A percentile compares a stretch with the other conserved stretches of the same genome.
Evolutionary conservation across 2,329 filamentous ascomycete genomes (phyloP).

Genomic region (Neonectria magnoliae): DNA sequence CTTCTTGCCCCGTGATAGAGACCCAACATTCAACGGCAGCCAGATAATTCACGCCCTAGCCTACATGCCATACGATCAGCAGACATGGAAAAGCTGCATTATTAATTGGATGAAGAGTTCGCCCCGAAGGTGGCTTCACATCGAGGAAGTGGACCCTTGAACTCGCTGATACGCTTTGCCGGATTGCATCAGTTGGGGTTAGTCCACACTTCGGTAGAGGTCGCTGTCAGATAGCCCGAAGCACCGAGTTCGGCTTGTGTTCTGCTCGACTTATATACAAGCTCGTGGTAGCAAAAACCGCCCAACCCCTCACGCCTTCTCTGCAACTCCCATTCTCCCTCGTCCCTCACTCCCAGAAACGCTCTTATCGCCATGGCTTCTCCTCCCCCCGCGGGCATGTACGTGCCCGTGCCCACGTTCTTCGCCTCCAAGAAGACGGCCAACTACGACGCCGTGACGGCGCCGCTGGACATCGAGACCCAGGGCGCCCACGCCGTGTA

Average conservation of each 20-base stretch:
- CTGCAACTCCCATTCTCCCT: background rate
- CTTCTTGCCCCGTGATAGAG: no score
- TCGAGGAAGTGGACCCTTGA: no score
- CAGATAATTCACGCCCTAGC: no score
- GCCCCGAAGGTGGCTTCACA: no score
- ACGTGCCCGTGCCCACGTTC: conserved; percentile 72
- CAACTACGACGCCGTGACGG: conserved; percentile 55
- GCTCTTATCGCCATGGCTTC: conserved; percentile 37
- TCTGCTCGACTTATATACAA: conserved; percentile 33
- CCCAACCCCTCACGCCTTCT: conserved; percentile 26
- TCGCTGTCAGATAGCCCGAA: conserved; percentile 40
- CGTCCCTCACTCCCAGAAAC: background rate
- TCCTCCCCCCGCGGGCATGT: conserved; percentile 64
- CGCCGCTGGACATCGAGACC: conserved; percentile 66
- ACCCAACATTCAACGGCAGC: no score
- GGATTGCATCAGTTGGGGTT: conserved; percentile 21
- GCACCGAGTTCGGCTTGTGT: conserved; percentile 27
- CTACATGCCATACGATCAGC: no score
- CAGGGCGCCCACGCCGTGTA: conserved; percentile 68
- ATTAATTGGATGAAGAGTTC: no score
- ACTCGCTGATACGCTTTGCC: conserved; percentile 8
- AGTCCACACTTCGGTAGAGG: conserved; percentile 1
- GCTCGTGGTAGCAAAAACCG: conserved; percentile 9
- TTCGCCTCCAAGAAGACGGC: conserved; percentile 59
- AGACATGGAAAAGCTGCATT: no score